Percentiles rank a stretch among this genome's conserved stretches.
These are phyloP conservation scores for Yarrowia deformans DNA, from an alignment of 805 yeast species.

Conservation along the genomic window DNA sequence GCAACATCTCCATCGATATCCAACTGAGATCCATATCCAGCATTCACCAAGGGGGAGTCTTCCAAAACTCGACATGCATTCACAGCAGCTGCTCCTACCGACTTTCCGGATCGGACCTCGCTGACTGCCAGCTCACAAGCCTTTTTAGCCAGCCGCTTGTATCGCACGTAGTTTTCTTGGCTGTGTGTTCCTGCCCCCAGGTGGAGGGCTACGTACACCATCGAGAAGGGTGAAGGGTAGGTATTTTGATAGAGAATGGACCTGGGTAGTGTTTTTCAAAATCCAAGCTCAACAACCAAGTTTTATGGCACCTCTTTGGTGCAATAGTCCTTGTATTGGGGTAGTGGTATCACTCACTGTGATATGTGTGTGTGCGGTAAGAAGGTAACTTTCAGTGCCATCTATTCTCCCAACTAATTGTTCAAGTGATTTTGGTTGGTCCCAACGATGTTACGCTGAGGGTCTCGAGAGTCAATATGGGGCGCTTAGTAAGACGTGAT, in stretches of 20 bases:
- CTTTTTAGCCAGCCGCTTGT: slow-evolving; percentile 13
- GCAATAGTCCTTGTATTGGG: not conserved
- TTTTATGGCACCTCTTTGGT: not conserved
- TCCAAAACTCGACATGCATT: slow-evolving; percentile 50
- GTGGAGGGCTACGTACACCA: slow-evolving; percentile 31
- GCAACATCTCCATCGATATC: slow-evolving; percentile 50
- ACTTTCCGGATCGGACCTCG: slow-evolving; percentile 41
- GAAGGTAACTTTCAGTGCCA: not conserved
- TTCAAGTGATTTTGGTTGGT: not conserved
- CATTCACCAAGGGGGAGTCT: slow-evolving; percentile 51
- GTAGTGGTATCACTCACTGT: not conserved
- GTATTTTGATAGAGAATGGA: not conserved
- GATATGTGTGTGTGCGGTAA: not conserved
- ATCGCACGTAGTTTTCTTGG: slow-evolving; percentile 16
- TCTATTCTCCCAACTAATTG: not conserved
- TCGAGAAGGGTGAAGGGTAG: not conserved
- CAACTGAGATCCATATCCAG: slow-evolving; percentile 54
- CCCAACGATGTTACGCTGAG: not conserved
- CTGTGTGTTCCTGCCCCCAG: slow-evolving; percentile 17
- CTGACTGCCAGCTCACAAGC: slow-evolving; percentile 44
- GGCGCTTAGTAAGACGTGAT: not conserved
- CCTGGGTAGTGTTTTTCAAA: not conserved
- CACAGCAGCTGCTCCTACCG: slow-evolving; percentile 44
- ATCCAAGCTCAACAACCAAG: not conserved
- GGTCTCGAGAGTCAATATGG: not conserved